Conservation (phyloP, 148 eudicot species). For the Amaranthus cruentus region DNA sequence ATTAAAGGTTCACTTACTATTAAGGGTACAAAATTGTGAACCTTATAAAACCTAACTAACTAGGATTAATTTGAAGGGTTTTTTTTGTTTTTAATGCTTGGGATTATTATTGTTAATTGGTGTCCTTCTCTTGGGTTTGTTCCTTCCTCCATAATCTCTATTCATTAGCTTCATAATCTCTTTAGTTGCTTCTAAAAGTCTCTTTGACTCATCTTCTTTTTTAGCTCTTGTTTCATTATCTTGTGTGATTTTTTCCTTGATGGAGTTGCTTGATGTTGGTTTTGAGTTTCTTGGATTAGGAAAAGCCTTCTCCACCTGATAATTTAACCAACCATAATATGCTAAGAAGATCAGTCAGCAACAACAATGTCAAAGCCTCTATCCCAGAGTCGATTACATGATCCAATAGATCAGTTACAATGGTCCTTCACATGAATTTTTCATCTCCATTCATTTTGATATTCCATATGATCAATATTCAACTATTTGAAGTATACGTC, state of each 20-base stretch:
- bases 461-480: too few species aligned
- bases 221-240: background rate
- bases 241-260: background rate
- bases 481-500: too few species aligned
- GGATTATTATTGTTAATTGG: conserved; percentile 57
- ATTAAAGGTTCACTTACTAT: conserved; percentile 5
- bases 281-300: background rate
- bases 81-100: conserved; percentile 20
- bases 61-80: background rate
- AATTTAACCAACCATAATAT: background rate
- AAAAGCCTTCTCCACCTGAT: conserved; percentile 11
- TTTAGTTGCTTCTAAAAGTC: conserved; percentile 28
- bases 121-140: conserved; percentile 34
- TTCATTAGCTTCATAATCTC: conserved; percentile 52
- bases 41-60: conserved; percentile 15
- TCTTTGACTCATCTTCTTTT: conserved; percentile 25
- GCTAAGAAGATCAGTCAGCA: background rate
- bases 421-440: too few species aligned
- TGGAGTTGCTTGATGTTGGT: background rate
- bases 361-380: too few species aligned
- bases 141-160: conserved; percentile 35
- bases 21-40: conserved; percentile 48
- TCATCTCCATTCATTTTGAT: too few species aligned
- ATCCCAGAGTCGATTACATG: too few species aligned
- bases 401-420: too few species aligned